Conservation (phyloP, 2,329 filamentous ascomycete genomes). For the Falciphora oryzae region DNA sequence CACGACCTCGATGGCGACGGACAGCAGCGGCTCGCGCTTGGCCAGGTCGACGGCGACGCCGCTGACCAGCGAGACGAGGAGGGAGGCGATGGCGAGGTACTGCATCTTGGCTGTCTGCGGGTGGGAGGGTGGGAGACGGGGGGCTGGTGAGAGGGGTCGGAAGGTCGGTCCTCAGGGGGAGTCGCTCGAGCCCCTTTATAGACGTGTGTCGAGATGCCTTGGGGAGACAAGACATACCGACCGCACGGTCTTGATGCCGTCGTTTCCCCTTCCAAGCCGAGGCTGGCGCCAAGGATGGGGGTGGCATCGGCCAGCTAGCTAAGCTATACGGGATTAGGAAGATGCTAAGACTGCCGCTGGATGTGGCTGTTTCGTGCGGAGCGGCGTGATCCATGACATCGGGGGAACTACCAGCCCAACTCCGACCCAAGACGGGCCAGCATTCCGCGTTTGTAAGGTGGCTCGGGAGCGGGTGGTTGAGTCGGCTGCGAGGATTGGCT, state of each 20-base stretch:
- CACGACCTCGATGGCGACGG: conserved; percentile 39
- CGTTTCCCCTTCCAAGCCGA: background rate
- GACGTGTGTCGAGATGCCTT: background rate
- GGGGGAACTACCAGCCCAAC: too few species aligned
- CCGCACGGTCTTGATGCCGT: background rate
- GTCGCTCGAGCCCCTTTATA: background rate
- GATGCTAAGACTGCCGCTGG: conserved; percentile 3
- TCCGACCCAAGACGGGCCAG: background rate
- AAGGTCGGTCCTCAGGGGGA: background rate
- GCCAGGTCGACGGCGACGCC: conserved; percentile 27
- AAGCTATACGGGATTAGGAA: conserved; percentile 6
- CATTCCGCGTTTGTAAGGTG: background rate
- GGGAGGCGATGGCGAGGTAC: conserved; percentile 25
- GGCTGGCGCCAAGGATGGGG: background rate
- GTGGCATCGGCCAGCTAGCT: background rate
- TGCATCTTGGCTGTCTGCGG: conserved; percentile 29
- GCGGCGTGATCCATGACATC: background rate
- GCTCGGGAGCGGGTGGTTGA: background rate
- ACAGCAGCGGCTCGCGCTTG: conserved; percentile 35
- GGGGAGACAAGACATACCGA: background rate
- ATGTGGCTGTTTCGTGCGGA: background rate
- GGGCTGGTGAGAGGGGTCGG: background rate
- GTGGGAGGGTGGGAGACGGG: background rate
- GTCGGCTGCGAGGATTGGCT: background rate
- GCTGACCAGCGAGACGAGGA: conserved; percentile 30